Evolutionary conservation across 2,329 filamentous ascomycete genomes (phyloP), one percentile per base, ranked within the genome.

Genomic region (Coniella vitis): DNA sequence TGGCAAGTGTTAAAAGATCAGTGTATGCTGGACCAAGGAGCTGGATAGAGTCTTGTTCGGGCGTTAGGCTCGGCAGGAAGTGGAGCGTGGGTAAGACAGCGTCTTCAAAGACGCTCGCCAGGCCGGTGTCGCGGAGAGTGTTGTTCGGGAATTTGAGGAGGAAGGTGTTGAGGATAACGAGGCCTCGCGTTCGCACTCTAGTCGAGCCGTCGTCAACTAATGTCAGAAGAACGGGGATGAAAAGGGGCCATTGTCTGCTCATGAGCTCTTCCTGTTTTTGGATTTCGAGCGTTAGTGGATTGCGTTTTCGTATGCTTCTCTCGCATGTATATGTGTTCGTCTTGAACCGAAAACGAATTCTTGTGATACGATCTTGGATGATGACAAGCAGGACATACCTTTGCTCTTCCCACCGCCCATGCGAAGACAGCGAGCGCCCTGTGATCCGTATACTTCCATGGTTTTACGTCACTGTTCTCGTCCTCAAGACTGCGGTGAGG

Each of bases 61-160:
- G 81, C 0, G 88, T 95, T 37, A 95, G 69, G 12, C 75, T 80
- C 0, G 91, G 90, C 5, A 95, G 73, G 58, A 82, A 87, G 7
- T 84, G 74, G n/a, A 95, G 74, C 32, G 83, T 81, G 1, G 88
- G 86, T 55, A 83, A 75, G 2, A 88, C 66, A 3, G 83, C 78
- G 17, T 88, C 78, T 58, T 84, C 76, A 53, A 91, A 84, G 21
- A 91, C 76, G 13, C 74, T 67, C 19, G 75, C 76, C 7, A 91
- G 76, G 1, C 86, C 86, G 0, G 81, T 86, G 39, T 72, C 71
- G 12, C 63, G 64, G 38, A 90, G 71, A 2, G 84, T 70, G 4
- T 65, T 60, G 1, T 67, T 54, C 0, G 79, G 74, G 38, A 79
- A 78, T 44, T 69, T 73, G 10, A 62, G 53, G 35, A 90, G 70